Base-by-base conservation (phyloP, 371 early-diverging fungal genomes). In the Zancudomyces culisetae region DNA sequence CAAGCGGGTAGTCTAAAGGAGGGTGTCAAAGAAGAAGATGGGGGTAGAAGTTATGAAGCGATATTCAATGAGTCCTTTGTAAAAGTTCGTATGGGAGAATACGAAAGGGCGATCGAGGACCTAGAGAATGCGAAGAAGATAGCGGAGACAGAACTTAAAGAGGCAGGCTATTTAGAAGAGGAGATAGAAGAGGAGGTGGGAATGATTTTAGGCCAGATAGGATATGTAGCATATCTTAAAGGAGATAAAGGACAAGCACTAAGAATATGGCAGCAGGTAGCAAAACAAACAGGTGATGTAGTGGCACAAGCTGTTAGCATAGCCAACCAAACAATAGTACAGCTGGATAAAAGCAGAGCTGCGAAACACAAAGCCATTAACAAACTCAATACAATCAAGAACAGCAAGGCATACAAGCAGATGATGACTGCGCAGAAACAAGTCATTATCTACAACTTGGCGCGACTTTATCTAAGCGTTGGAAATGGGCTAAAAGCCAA, bases 151-250 rank as follows among this genome's bases (percentile, higher is more conserved):
- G 3, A 4, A n/a, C 15, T n/a, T 20, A 48, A 26, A 27, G 27
- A 20, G 4, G 27, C n/a, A n/a, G 48, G 48, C n/a, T 27, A 26
- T 6, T 4, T 27, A 23, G 48, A 27, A 27, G 27, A 48, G 29
- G 48, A 48, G 48, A 48, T 48, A 4, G 48, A n/a, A 10, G n/a
- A 48, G 10, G 48, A 48, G 29, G 18, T 48, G n/a, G 48, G 27
- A 10, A n/a, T 27, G 8, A 4, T 48, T 2, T 18, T 27, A n/a
- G 24, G n/a, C 24, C 48, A 24, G 19, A n/a, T 48, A 4, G 48
- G 48, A 8, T 48, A 48, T 26, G 29, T 48, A 8, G 4, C n/a
- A 8, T 48, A 4, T 27, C n/a, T 48, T 23, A 26, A 3, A 29
- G 48, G 48, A 48, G 48, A 48, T 48, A 4, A n/a, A 48, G 26